Evolutionary conservation across 805 yeast species (phyloP), one percentile per base, ranked within the genome.

Genomic region (Metschnikowia lachancei): DNA sequence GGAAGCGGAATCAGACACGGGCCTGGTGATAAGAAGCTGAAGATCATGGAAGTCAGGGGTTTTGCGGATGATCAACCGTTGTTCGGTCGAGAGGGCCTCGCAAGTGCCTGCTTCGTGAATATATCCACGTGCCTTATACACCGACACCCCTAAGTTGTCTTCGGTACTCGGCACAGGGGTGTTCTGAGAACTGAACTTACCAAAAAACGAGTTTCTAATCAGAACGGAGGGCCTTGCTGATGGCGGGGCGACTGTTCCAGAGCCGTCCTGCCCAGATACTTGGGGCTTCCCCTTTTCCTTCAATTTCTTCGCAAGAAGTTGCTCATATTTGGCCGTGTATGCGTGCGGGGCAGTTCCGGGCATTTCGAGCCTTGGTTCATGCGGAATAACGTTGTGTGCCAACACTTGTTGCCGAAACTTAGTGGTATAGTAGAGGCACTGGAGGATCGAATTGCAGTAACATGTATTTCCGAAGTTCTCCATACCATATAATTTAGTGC

Each of bases 381-480:
- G 76, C 5, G 59, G 55, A 1, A 60, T 53, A 7, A 41, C 39
- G 28, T 64, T 65, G 51, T 72, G 70, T n/a, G 54, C 46, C 10
- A 67, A 49, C 22, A 72, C 74, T 43, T 69, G 65, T 40, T 81
- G 62, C 1, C 97, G 77, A 58, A 94, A 89, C 24, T 76, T 77
- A 20, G 77, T 75, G 3, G 92, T 77, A 66, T 86, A 83, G 70
- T 80, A 92, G 9, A 92, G 75, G 54, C 95, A 88, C 63, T 94
- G 99, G 19, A 94, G 68, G 26, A 94, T 87, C 9, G 97, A 88
- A 58, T 94, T 94, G 66, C 96, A 87, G 69, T 92, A 92, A 68
- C 98, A 94, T 0, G 97, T 90, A 62, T 90, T 85, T 2, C 95
- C 96, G 58, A 85, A 86, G 60, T 87, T 87, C 61, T 87, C 94